These are phyloP conservation scores for Pleoardoris graminearum DNA, from an alignment of 2,329 filamentous ascomycete genomes.

Conservation along the genomic window DNA sequence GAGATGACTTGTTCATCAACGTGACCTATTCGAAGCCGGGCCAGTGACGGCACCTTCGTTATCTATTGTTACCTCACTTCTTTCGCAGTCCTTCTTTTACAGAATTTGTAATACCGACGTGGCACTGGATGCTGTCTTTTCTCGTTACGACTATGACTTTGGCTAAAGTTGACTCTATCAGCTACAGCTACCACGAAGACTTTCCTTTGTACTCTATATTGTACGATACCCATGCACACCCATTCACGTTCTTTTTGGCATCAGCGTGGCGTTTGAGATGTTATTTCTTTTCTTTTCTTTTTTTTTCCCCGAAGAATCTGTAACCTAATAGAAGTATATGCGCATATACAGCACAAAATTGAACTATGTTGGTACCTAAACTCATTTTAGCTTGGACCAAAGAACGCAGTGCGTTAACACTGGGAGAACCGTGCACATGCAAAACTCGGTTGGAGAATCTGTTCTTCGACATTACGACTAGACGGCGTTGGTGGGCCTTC, in stretches of 20 bases:
- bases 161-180: background rate
- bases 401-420: no score
- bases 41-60: constrained; percentile 11
- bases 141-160: background rate
- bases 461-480: no score
- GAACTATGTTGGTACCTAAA: no score
- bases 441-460: no score
- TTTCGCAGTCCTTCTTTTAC: constrained; percentile 1
- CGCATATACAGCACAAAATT: background rate
- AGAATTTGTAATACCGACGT: constrained; percentile 4
- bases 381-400: no score
- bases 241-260: background rate
- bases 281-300: no score
- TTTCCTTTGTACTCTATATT: background rate
- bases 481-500: no score
- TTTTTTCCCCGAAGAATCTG: background rate
- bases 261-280: background rate
- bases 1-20: constrained; percentile 63
- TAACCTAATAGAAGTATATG: constrained; percentile 3
- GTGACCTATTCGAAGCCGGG: constrained; percentile 37
- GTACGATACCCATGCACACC: constrained; percentile 7
- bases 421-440: no score
- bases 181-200: background rate
- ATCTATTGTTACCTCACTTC: background rate
- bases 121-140: constrained; percentile 1